These are phyloP conservation scores for Persicaria tinctoria DNA, from an alignment of 148 eudicot genomes.

Conservation along the genomic window DNA sequence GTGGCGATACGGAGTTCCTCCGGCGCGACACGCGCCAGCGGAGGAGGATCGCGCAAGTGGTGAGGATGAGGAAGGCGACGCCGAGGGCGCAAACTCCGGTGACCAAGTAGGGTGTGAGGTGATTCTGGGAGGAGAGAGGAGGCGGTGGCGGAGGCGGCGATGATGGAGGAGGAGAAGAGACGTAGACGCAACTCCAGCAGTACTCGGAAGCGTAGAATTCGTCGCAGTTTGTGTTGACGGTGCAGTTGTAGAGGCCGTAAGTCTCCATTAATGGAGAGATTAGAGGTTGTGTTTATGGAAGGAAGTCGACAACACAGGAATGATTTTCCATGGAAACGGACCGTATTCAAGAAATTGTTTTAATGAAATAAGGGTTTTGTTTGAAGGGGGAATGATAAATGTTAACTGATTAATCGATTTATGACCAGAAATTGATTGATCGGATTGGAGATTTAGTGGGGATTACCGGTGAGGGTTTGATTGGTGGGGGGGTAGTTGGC, in stretches of 20 bases:
- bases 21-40: slow-evolving; percentile 18
- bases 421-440: not conserved
- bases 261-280: slow-evolving; percentile 1
- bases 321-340: not conserved
- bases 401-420: not conserved
- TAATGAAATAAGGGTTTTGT: not conserved
- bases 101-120: slow-evolving; percentile 20
- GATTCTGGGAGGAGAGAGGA: slow-evolving; percentile 13
- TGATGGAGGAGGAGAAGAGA: not conserved
- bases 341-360: not conserved
- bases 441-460: not conserved
- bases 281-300: not conserved
- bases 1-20: slow-evolving; percentile 4
- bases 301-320: not conserved
- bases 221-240: not conserved
- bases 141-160: not conserved
- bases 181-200: not conserved
- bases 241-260: not conserved
- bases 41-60: slow-evolving; percentile 25
- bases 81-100: slow-evolving; percentile 32
- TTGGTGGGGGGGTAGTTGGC: not conserved
- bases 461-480: not conserved
- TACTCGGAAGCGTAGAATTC: not conserved
- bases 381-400: not conserved
- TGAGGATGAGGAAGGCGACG: slow-evolving; percentile 28